Conservation (phyloP, 1,139 yeast genomes). For the Geotrichum fermentans region DNA sequence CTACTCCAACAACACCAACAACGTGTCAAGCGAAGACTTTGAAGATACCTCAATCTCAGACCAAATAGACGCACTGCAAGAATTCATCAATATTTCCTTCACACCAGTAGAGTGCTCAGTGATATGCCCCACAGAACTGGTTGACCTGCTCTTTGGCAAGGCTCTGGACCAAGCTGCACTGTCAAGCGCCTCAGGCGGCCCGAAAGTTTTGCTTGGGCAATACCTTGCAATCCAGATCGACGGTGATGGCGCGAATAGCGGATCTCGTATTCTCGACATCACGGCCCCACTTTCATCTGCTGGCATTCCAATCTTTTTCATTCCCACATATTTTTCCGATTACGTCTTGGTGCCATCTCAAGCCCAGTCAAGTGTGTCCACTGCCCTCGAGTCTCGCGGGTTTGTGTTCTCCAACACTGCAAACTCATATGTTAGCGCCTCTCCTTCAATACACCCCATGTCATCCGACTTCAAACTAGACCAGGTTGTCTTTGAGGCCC, state of each 20-base stretch:
- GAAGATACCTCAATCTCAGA: slow-evolving; percentile 4
- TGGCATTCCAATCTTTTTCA: slow-evolving; percentile 56
- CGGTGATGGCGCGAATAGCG: slow-evolving; percentile 55
- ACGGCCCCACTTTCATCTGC: slow-evolving; percentile 59
- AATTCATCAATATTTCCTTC: slow-evolving; percentile 52
- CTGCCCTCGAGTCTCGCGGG: slow-evolving; percentile 43
- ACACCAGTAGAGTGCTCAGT: slow-evolving; percentile 56
- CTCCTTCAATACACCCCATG: neutral
- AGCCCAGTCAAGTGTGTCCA: slow-evolving; percentile 45
- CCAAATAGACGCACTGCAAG: slow-evolving; percentile 28
- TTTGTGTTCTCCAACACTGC: slow-evolving; percentile 45
- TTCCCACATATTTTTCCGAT: slow-evolving; percentile 63
- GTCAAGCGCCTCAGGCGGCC: neutral
- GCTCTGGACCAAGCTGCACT: slow-evolving; percentile 4
- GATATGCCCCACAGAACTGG: slow-evolving; percentile 44
- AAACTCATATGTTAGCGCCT: slow-evolving; percentile 28
- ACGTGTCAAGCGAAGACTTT: slow-evolving; percentile 19
- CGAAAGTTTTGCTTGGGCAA: slow-evolving; percentile 42
- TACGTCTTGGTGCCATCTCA: slow-evolving; percentile 54
- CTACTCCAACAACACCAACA: slow-evolving; percentile 10
- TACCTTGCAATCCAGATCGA: slow-evolving; percentile 58
- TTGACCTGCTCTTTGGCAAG: slow-evolving; percentile 40
- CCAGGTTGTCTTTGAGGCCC: neutral
- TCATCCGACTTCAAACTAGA: neutral
- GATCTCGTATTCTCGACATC: slow-evolving; percentile 52